Conservation (phyloP, 169 alveolate genomes). For the Blepharisma undulans region DNA sequence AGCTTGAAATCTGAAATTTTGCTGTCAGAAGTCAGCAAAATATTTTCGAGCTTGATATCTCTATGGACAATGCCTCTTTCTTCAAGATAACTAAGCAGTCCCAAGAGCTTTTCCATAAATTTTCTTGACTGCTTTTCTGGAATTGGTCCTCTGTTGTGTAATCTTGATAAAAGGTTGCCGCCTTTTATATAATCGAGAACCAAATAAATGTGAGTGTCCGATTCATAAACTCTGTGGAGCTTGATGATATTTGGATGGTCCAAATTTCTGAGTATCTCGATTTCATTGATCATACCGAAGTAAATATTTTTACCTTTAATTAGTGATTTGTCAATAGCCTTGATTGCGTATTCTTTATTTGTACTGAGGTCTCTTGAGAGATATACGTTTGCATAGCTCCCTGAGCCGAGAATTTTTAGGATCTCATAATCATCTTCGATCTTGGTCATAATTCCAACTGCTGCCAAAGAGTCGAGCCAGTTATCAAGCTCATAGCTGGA, state of each 20-base stretch:
- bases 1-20: constrained; percentile 15
- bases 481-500: not conserved
- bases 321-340: not conserved
- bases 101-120: constrained; percentile 53
- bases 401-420: not conserved
- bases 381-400: not conserved
- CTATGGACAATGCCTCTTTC: constrained; percentile 60
- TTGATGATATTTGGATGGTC: constrained; percentile 58
- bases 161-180: constrained; percentile 41
- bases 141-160: not conserved
- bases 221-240: constrained; percentile 48
- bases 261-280: constrained; percentile 40
- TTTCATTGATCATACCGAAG: constrained; percentile 41
- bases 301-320: not conserved
- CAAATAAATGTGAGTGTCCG: constrained; percentile 40
- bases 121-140: constrained; percentile 53
- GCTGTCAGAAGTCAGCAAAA: not conserved
- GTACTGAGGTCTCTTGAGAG: not conserved
- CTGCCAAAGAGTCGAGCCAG: constrained; percentile 9
- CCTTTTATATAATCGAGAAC: constrained; percentile 52
- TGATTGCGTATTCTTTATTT: not conserved
- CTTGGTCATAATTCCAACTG: not conserved
- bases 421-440: constrained; percentile 24
- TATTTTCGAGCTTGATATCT: constrained; percentile 56
- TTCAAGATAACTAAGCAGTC: constrained; percentile 58